Percentiles rank a stretch among this genome's conserved stretches.
These are phyloP conservation scores for Speleostelium caveatum DNA, from an alignment of 78 protist genomes.

Conservation along the genomic window DNA sequence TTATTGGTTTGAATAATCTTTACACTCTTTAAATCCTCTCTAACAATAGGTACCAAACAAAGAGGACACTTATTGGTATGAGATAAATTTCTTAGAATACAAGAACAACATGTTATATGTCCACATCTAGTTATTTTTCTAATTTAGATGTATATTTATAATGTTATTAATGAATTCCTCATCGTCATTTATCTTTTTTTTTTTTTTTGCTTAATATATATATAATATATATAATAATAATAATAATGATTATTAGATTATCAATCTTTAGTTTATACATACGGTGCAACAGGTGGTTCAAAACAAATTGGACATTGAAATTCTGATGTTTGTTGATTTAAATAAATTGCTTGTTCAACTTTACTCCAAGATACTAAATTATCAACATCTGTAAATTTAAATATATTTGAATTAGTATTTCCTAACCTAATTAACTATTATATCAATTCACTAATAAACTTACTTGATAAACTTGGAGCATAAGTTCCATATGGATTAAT, in stretches of 20 bases:
- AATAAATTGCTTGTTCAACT: slow-evolving; percentile 55
- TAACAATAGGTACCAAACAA: slow-evolving; percentile 21
- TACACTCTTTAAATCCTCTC: slow-evolving; percentile 53
- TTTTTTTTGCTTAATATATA: no score
- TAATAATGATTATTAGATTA: neutral
- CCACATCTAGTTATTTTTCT: slow-evolving; percentile 70
- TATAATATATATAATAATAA: neutral
- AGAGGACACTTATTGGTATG: slow-evolving; percentile 60
- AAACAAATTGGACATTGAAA: slow-evolving; percentile 65
- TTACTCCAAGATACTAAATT: slow-evolving; percentile 61
- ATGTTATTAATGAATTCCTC: neutral
- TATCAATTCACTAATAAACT: no score
- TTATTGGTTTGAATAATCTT: neutral
- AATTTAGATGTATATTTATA: neutral
- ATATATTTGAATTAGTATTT: no score
- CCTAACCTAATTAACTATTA: no score
- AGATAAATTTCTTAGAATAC: slow-evolving; percentile 35
- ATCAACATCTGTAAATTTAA: neutral
- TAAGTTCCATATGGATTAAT: slow-evolving; percentile 71
- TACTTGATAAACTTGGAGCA: slow-evolving; percentile 7
- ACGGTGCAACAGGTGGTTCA: slow-evolving; percentile 61
- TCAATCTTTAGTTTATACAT: neutral
- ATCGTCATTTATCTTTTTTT: no score
- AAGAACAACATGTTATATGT: slow-evolving; percentile 42
- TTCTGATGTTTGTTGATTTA: neutral